Base-by-base conservation (phyloP, 192 early-diverging fungal species). In the Backusella sp. region DNA sequence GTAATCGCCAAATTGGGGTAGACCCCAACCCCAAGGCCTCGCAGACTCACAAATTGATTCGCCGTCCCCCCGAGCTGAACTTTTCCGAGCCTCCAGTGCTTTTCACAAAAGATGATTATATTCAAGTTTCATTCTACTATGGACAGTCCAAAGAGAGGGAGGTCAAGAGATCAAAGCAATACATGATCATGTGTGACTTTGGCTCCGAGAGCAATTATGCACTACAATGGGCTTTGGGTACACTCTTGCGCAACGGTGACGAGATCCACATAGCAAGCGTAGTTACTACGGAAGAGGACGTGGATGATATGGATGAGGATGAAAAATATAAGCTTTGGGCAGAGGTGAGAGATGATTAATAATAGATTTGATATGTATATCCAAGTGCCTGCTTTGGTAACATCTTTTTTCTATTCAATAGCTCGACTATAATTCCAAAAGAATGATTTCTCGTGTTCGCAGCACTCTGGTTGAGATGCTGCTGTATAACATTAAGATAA, bases 131-230 rank as follows among this genome's bases (percentile, higher is more conserved):
- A 4, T 72, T 76, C 34, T n/a, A 56, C 12, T 76, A 75, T 39
- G 79, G 79, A 23, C 6, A 28, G 19, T 78, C 74, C 30, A 56
- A 56, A 23, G 42, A 30, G 17, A 59, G 72, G 4, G 14, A 23
- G 3, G 39, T 44, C 4, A 68, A 41, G 53, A 73, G 41, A 65
- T 74, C 68, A 9, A 67, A 76, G 35, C 59, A 66, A n/a, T 88
- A 88, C 32, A 78, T 88, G 76, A 82, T 88, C 12, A 82, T 84
- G 41, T 85, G 78, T 7, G 87, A 86, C 79, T 80, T 86, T 66
- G 81, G 83, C n/a, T n/a, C n/a, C n/a, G 83, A 85, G 70, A 86
- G 85, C 73, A 79, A 81, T 77, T 81, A 85, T 80, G 87, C 87
- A 4, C 82, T 83, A 35, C 76, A 85, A 21, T 88, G 83, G 83